Evolutionary conservation across 495 filamentous ascomycete genomes (phyloP).

Genomic region (Podospora pseudopauciseta): DNA sequence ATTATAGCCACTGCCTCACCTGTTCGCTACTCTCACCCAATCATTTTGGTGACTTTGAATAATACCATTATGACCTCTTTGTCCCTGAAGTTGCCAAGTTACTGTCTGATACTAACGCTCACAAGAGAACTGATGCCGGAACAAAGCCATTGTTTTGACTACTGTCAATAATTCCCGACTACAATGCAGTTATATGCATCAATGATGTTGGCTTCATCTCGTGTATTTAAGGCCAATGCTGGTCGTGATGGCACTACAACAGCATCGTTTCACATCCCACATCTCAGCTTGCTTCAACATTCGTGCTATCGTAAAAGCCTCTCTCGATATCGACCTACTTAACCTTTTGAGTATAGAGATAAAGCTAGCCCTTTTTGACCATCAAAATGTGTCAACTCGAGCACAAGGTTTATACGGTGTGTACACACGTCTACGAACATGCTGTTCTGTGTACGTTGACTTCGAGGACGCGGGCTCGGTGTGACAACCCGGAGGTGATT

Average conservation of each 20-base stretch:
- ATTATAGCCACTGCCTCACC: background rate
- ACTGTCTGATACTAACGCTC: background rate
- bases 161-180: background rate
- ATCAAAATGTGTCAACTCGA: slow-evolving; percentile 19
- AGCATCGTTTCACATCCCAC: background rate
- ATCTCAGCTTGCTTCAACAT: background rate
- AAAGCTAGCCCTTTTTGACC: background rate
- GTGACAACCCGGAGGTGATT: background rate
- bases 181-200: background rate
- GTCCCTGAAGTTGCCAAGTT: background rate
- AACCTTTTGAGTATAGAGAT: background rate
- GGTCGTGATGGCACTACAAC: background rate
- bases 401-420: slow-evolving; percentile 21
- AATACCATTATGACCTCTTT: background rate
- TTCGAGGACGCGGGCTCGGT: slow-evolving; percentile 1
- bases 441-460: slow-evolving; percentile 1
- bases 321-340: background rate
- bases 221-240: background rate
- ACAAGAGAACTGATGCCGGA: background rate
- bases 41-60: background rate
- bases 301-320: background rate
- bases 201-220: background rate
- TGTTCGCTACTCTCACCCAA: background rate
- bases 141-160: background rate
- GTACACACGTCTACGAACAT: slow-evolving; percentile 10